Evolutionary conservation across 2,329 filamentous ascomycete genomes (phyloP).

Genomic region (Talaromyces sp.): DNA sequence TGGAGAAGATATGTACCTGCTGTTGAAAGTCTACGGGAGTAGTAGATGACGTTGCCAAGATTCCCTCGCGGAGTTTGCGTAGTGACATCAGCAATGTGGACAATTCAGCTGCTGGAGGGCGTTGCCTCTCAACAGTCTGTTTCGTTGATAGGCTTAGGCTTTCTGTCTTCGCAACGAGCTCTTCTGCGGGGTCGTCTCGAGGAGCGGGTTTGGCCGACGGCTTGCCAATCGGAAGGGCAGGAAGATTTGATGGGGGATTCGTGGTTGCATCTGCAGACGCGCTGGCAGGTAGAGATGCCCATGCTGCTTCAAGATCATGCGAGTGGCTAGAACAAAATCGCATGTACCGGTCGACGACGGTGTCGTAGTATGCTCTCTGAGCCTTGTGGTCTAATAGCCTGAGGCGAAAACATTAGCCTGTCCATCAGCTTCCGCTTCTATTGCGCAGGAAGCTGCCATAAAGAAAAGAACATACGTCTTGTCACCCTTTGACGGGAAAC

Average conservation of each 20-base stretch:
- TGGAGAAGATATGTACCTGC: constrained; percentile 89
- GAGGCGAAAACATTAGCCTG: constrained; percentile 16
- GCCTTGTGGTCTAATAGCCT: constrained; percentile 72
- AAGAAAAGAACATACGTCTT: constrained; percentile 58
- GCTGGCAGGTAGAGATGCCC: constrained; percentile 60
- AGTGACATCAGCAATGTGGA: constrained; percentile 76
- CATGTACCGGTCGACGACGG: constrained; percentile 86
- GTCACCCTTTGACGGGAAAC: constrained; percentile 88
- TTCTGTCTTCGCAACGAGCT: constrained; percentile 14
- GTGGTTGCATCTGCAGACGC: constrained; percentile 39
- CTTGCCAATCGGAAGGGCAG: constrained; percentile 23
- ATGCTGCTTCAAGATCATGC: constrained; percentile 71
- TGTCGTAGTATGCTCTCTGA: constrained; percentile 83
- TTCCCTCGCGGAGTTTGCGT: constrained; percentile 86
- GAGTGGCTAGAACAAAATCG: constrained; percentile 77
- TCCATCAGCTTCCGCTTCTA: constrained; percentile 7
- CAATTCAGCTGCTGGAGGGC: constrained; percentile 61
- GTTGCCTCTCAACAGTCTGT: constrained; percentile 22
- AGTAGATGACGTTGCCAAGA: constrained; percentile 68
- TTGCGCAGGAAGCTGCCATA: neutral
- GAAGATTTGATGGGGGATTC: constrained; percentile 35
- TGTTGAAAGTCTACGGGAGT: constrained; percentile 77
- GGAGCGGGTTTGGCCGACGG: constrained; percentile 8
- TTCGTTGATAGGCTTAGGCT: constrained; percentile 5
- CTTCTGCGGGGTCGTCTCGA: constrained; percentile 8